phyloP scores from a whole-genome alignment of 2,329 filamentous ascomycete species.

The Exophiala sideris region DNA sequence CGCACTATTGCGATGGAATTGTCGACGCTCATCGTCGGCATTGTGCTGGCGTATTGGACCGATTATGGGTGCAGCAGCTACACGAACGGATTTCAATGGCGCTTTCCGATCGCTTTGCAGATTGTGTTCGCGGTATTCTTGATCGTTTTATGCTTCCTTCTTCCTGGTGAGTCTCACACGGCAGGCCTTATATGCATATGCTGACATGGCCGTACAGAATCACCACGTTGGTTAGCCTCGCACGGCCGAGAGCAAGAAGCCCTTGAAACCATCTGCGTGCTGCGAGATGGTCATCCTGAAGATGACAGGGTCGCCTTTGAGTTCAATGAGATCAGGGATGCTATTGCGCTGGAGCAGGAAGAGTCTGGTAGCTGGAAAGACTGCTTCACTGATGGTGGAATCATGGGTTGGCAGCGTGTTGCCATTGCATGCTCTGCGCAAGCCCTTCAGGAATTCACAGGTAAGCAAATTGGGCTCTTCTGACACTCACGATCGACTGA shows the following conservation, averaged over 20 bases:
- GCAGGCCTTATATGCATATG: background rate
- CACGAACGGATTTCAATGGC: constrained; percentile 49
- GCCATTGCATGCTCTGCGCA: constrained; percentile 42
- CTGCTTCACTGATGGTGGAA: constrained; percentile 32
- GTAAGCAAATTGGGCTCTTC: constrained; percentile 39
- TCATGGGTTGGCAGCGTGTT: constrained; percentile 43
- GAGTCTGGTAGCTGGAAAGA: constrained; percentile 33
- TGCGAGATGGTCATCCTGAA: background rate
- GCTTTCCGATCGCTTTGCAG: constrained; percentile 57
- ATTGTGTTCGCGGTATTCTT: constrained; percentile 55
- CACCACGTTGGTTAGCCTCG: constrained; percentile 46
- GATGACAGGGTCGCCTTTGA: constrained; percentile 16
- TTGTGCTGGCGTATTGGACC: constrained; percentile 33
- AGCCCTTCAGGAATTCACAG: constrained; percentile 41
- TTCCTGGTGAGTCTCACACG: constrained; percentile 33
- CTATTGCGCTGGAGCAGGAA: constrained; percentile 29
- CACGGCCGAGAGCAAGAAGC: constrained; percentile 36
- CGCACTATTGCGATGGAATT: constrained; percentile 50
- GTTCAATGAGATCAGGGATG: constrained; percentile 38
- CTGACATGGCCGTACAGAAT: constrained; percentile 28
- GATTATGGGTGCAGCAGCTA: constrained; percentile 52
- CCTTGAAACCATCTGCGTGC: constrained; percentile 49
- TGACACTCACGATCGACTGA: background rate
- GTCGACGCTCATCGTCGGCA: constrained; percentile 47
- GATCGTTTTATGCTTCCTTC: constrained; percentile 41